Evolutionary conservation across 2,329 filamentous ascomycete genomes (phyloP).

Genomic region (Malbranchea zuffiana): DNA sequence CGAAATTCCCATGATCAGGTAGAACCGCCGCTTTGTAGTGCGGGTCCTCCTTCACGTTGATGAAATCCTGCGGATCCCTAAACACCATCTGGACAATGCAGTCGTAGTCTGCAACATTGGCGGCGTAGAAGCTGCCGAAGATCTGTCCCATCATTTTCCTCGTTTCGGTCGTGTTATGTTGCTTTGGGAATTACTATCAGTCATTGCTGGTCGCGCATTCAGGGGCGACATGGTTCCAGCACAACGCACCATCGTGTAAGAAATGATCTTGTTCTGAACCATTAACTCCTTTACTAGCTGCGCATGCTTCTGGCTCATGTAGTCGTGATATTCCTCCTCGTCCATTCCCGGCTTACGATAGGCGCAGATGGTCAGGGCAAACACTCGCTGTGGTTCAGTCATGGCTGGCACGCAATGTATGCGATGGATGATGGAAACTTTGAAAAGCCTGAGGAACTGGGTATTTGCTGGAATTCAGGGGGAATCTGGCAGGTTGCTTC

Average conservation of each 20-base stretch:
- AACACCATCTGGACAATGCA: conserved; percentile 26
- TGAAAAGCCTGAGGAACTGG: too few relatives aligned
- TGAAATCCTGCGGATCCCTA: conserved; percentile 22
- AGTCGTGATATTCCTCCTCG: conserved; percentile 22
- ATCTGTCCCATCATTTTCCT: conserved; percentile 19
- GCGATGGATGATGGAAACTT: too few relatives aligned
- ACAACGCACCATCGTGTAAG: conserved; percentile 22
- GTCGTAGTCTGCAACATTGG: conserved; percentile 23
- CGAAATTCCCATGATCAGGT: conserved; percentile 26
- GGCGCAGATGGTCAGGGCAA: conserved; percentile 21
- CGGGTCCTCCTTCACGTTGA: conserved; percentile 23
- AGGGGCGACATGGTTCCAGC: conserved; percentile 6
- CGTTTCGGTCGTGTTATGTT: conserved; percentile 21
- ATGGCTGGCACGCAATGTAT: too few relatives aligned
- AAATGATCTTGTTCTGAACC: conserved; percentile 22
- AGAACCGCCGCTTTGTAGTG: conserved; percentile 20
- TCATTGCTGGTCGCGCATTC: background rate
- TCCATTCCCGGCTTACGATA: conserved; percentile 23
- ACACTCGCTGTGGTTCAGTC: conserved; percentile 5
- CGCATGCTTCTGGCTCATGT: conserved; percentile 21
- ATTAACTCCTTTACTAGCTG: conserved; percentile 20
- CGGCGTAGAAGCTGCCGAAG: conserved; percentile 17
- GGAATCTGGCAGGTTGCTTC: too few relatives aligned
- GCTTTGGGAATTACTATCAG: background rate
- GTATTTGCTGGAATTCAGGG: too few relatives aligned